These are phyloP conservation scores for Calonectria pteridis DNA, from an alignment of 2,329 filamentous ascomycete species.

Conservation along the genomic window DNA sequence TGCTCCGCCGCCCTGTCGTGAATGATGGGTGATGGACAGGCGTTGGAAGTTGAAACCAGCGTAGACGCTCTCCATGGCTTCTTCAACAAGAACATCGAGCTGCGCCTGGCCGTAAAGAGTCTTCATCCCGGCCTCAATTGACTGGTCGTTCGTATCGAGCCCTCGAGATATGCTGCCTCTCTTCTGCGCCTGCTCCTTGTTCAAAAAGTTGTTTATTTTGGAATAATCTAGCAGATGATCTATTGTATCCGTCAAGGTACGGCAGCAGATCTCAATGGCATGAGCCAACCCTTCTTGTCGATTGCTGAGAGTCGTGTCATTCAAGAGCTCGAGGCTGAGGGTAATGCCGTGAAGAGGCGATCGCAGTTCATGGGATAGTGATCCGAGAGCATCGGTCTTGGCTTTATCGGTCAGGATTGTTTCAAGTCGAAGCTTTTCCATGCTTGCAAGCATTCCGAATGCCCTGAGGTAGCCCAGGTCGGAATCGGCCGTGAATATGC, in stretches of 20 bases:
- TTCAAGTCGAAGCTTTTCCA: constrained; percentile 64
- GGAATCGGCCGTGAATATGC: constrained; percentile 58
- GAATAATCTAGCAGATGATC: constrained; percentile 67
- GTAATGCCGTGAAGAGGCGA: constrained; percentile 72
- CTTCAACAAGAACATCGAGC: constrained; percentile 58
- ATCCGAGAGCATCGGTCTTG: constrained; percentile 70
- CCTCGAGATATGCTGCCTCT: neutral
- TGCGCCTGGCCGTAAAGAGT: constrained; percentile 43
- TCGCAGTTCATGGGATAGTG: constrained; percentile 71
- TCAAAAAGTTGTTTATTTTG: constrained; percentile 61
- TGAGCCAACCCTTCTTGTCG: constrained; percentile 61
- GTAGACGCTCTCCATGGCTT: constrained; percentile 61
- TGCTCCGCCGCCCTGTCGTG: neutral
- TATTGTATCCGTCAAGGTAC: constrained; percentile 66
- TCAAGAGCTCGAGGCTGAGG: constrained; percentile 64
- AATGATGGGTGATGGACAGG: constrained; percentile 34
- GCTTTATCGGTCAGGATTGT: constrained; percentile 56
- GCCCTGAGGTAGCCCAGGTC: constrained; percentile 65
- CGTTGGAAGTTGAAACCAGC: constrained; percentile 58
- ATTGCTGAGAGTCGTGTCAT: constrained; percentile 62
- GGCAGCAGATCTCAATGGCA: constrained; percentile 64
- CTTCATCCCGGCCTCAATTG: constrained; percentile 31
- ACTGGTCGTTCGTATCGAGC: neutral
- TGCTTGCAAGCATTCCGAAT: constrained; percentile 68
- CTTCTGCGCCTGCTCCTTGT: constrained; percentile 12